phyloP scores from a whole-genome alignment of 495 filamentous ascomycete genomes.

The Aspergillus sclerotiicarbonarius region DNA sequence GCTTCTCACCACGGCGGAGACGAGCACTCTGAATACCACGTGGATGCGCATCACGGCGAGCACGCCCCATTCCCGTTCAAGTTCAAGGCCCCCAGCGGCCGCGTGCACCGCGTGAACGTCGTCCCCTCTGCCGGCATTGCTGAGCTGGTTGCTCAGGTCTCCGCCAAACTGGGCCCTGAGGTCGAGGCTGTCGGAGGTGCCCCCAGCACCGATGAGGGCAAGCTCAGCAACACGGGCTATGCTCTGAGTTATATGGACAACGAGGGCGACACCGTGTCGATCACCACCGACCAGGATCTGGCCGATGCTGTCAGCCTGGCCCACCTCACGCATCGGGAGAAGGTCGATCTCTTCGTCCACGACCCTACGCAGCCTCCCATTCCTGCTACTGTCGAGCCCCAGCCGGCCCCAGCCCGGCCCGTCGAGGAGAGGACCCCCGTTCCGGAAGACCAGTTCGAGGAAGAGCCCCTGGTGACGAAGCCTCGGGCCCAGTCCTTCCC shows the following conservation, averaged over 20 bases:
- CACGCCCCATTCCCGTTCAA: constrained; percentile 93
- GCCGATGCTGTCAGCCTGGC: constrained; percentile 85
- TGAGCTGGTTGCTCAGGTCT: constrained; percentile 76
- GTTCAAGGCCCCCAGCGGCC: constrained; percentile 96
- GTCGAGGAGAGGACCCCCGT: constrained; percentile 57
- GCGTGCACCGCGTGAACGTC: constrained; percentile 90
- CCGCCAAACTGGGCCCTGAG: constrained; percentile 84
- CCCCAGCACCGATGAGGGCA: constrained; percentile 70
- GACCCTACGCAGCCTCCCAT: constrained; percentile 84
- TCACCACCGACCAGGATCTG: constrained; percentile 93
- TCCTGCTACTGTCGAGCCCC: constrained; percentile 63
- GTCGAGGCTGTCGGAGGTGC: constrained; percentile 81
- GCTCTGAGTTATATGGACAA: constrained; percentile 96
- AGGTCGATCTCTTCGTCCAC: constrained; percentile 97
- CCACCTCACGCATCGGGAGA: constrained; percentile 72
- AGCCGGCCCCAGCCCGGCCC: constrained; percentile 55
- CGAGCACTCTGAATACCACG: constrained; percentile 60
- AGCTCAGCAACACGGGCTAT: constrained; percentile 75
- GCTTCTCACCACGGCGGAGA: constrained; percentile 88
- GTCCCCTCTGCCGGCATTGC: constrained; percentile 74
- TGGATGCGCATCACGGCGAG: constrained; percentile 53
- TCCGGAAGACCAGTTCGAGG: constrained; percentile 48
- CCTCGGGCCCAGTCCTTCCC: constrained; percentile 31
- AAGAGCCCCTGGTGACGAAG: constrained; percentile 55
- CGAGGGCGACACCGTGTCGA: constrained; percentile 95